Conservation (phyloP, 345 rosid species). For the Mallotus nudiflorus region DNA sequence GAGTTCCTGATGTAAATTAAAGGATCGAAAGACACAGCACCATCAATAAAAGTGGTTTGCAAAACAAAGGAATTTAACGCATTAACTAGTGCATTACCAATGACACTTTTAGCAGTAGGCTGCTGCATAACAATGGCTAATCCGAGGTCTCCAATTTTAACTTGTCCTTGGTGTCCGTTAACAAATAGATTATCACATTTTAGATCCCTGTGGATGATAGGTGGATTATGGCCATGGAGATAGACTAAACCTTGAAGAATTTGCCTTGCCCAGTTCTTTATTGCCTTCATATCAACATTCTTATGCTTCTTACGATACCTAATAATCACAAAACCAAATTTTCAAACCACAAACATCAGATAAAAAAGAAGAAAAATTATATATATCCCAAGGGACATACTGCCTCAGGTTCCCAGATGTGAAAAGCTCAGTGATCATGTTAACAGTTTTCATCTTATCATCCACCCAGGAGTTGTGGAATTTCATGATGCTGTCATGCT, state of each 20-base stretch:
- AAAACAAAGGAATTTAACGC: not conserved
- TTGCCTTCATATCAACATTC: conserved; percentile 76
- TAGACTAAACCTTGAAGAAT: conserved; percentile 77
- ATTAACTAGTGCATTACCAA: conserved; percentile 43
- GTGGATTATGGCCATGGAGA: conserved; percentile 89
- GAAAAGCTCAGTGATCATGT: conserved; percentile 90
- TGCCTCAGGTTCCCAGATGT: conserved; percentile 88
- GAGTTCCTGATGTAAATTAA: conserved; percentile 66
- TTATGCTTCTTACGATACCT: conserved; percentile 91
- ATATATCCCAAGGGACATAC: conserved; percentile 23
- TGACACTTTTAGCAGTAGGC: conserved; percentile 89
- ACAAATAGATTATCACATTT: conserved; percentile 94
- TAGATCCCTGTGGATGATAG: conserved; percentile 91
- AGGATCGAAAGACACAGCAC: not conserved
- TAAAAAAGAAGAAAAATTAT: not conserved
- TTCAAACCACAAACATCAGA: not conserved
- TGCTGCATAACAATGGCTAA: conserved; percentile 70
- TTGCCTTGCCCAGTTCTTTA: conserved; percentile 93
- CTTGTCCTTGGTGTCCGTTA: conserved; percentile 93
- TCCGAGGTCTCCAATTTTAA: conserved; percentile 94
- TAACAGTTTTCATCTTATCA: conserved; percentile 65
- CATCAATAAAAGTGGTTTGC: not conserved
- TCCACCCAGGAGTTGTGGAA: conserved; percentile 84
- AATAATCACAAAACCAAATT: conserved; percentile 9
- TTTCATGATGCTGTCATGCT: conserved; percentile 73